These are phyloP conservation scores for Lolium rigidum DNA, from an alignment of 176 grass and related monocot genomes.

Conservation along the genomic window DNA sequence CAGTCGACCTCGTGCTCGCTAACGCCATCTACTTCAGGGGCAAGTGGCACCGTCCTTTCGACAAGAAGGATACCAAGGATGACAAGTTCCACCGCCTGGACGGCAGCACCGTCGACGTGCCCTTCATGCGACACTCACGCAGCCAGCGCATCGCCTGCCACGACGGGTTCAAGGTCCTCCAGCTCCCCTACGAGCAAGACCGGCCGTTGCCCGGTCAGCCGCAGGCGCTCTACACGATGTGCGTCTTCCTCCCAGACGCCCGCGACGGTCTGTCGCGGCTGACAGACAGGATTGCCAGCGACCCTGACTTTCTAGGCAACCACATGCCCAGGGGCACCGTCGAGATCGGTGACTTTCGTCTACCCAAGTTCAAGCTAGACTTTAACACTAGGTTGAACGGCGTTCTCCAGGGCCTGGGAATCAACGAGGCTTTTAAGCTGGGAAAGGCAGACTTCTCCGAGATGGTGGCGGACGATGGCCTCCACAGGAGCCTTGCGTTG, in stretches of 20 bases:
- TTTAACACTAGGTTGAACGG: too few species aligned
- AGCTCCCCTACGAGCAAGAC: neutral
- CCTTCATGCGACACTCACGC: neutral
- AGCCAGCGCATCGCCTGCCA: neutral
- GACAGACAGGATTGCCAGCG: neutral
- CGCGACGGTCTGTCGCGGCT: slow-evolving; percentile 20
- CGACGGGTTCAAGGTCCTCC: slow-evolving; percentile 32
- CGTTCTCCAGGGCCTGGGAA: neutral
- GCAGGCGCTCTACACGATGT: neutral
- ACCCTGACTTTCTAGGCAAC: neutral
- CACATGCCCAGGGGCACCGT: neutral
- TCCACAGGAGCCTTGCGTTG: neutral
- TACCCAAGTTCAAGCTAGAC: neutral
- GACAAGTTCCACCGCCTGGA: neutral
- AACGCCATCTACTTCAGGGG: slow-evolving; percentile 30
- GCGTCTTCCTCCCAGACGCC: neutral
- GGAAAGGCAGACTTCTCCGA: neutral
- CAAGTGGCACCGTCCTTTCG: neutral
- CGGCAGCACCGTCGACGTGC: neutral
- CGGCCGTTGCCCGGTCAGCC: neutral
- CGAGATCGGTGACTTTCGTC: neutral
- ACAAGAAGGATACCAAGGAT: neutral
- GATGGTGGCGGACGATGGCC: neutral
- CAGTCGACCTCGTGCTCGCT: slow-evolving; percentile 9
- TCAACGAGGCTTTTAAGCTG: neutral